Evolutionary conservation across 2,329 filamentous ascomycete species (phyloP).

Genomic region (Aspergillus eucalypticola): DNA sequence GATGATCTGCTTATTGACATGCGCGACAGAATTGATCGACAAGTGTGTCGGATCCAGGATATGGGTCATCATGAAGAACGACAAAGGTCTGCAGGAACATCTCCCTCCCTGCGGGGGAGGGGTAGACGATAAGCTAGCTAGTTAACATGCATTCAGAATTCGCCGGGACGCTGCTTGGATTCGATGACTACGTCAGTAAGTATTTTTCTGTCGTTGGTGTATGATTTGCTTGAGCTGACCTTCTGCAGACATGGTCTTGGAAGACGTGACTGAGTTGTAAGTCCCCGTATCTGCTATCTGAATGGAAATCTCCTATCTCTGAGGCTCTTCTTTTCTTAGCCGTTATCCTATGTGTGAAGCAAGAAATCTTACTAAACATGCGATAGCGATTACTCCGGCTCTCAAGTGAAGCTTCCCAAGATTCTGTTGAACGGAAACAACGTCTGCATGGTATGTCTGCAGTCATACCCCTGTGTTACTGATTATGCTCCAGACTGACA

Average conservation of each 20-base stretch:
- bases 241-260: slow-evolving; percentile 86
- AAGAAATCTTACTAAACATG: slow-evolving; percentile 20
- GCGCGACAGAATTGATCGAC: slow-evolving; percentile 82
- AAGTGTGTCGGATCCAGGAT: slow-evolving; percentile 97
- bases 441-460: slow-evolving; percentile 83
- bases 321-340: neutral
- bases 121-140: neutral
- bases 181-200: slow-evolving; percentile 99
- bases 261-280: slow-evolving; percentile 96
- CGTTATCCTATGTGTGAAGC: neutral
- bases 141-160: slow-evolving; percentile 67
- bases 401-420: slow-evolving; percentile 86
- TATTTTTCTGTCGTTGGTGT: slow-evolving; percentile 39
- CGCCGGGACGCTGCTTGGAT: slow-evolving; percentile 87
- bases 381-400: slow-evolving; percentile 81
- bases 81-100: slow-evolving; percentile 69
- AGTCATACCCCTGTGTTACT: neutral
- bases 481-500: neutral
- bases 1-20: slow-evolving; percentile 22
- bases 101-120: neutral
- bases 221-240: slow-evolving; percentile 18
- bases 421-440: slow-evolving; percentile 98
- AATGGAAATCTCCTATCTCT: slow-evolving; percentile 8
- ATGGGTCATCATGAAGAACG: slow-evolving; percentile 99
- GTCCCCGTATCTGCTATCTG: slow-evolving; percentile 27